phyloP scores from a whole-genome alignment of 108 stramenopile species.

The Conticribra weissflogii region DNA sequence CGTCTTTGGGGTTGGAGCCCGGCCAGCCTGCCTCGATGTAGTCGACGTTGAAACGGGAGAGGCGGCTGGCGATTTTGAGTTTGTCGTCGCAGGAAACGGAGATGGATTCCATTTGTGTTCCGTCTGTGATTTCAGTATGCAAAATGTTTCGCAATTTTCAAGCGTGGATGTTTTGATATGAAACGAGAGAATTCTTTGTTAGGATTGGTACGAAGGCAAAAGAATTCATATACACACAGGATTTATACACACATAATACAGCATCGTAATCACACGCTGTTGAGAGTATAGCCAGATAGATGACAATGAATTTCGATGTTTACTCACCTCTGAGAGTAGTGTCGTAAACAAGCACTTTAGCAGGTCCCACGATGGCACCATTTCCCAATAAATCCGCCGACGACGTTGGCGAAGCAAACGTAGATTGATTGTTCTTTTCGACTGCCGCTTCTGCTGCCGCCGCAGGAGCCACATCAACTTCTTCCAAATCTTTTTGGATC shows the following conservation, averaged over 20 bases:
- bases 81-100: slow-evolving; percentile 91
- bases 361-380: slow-evolving; percentile 57
- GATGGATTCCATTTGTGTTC: slow-evolving; percentile 93
- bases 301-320: too few species aligned
- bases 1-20: slow-evolving; percentile 93
- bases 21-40: slow-evolving; percentile 96
- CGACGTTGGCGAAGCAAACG: background rate
- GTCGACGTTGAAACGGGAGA: slow-evolving; percentile 81
- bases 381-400: slow-evolving; percentile 4
- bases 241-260: too few species aligned
- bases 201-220: too few species aligned
- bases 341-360: slow-evolving; percentile 73
- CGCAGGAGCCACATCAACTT: background rate
- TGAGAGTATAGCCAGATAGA: too few species aligned
- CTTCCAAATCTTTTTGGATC: slow-evolving; percentile 34
- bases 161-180: too few species aligned
- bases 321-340: slow-evolving; percentile 77
- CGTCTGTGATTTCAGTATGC: slow-evolving; percentile 72
- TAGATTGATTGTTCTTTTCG: background rate
- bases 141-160: too few species aligned
- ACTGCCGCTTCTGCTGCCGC: background rate
- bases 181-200: too few species aligned
- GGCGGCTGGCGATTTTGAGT: slow-evolving; percentile 77
- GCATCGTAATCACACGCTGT: too few species aligned
- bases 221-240: too few species aligned